Base-by-base conservation (phyloP, 495 filamentous ascomycete species). In the Lichenothelia convexa region DNA sequence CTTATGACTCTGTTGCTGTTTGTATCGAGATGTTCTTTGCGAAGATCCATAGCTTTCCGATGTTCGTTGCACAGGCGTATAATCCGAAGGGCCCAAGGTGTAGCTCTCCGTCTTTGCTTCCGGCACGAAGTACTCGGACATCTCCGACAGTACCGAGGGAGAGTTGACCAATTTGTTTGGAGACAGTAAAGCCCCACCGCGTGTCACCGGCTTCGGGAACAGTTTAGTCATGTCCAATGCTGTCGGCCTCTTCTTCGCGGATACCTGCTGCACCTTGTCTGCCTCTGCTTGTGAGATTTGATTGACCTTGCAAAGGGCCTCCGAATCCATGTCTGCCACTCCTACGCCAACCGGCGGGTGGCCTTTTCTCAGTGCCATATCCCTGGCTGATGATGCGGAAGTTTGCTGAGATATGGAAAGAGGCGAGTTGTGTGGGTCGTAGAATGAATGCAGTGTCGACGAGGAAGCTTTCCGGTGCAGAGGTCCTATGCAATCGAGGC, bases 361-460 rank as follows among this genome's bases (percentile, higher is more conserved):
- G 17, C 48, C 50, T 38, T 56, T 56, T 11, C 49, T 38, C 24
- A 57, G 35, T 2, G 45, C 47, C 49, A 42, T 50, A 30, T 57
- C 57, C 19, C 55, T 47, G 3, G 53, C 48, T 0, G 55, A 46
- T 13, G 57, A 57, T 3, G 40, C 46, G 6, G 53, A 60, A 1
- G 55, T 55, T 40, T 58, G 57, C 38, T 60, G 57, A 7, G 53
- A 54, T 9, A 57, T 41, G 15, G 46, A 34, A 6, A 46, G 40
- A 5, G 55, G 54, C 21, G 45, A 49, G 19, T 38, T 48, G 6
- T 49, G 34, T 6, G 53, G 13, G 23, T 57, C 49, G 47, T 57
- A 57, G 38, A 47, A 44, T n/a, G 51, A 48, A 16, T 45, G 51
- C 35, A 49, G 43, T 29, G 51, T 55, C 9, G 49, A 49, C 18